Percentiles rank a stretch among this genome's conserved stretches.
These are phyloP conservation scores for Botrytis medusae DNA, from an alignment of 2,329 filamentous ascomycete genomes.

Conservation along the genomic window DNA sequence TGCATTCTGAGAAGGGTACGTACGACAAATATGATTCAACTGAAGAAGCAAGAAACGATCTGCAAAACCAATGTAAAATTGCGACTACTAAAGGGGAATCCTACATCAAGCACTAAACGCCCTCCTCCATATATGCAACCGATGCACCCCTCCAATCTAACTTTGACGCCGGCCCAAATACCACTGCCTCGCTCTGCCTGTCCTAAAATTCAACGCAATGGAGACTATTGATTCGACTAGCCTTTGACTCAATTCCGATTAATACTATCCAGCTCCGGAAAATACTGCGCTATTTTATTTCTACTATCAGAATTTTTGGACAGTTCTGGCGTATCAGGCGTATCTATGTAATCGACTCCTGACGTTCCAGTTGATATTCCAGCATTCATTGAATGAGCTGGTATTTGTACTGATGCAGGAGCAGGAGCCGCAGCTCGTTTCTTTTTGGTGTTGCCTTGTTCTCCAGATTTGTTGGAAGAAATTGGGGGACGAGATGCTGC, in stretches of 20 bases:
- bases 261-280: conserved; percentile 33
- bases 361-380: background rate
- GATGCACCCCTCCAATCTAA: conserved; percentile 9
- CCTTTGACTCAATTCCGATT: background rate
- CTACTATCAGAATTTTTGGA: conserved; percentile 26
- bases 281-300: conserved; percentile 34
- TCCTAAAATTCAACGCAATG: background rate
- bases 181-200: background rate
- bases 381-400: background rate
- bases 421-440: conserved; percentile 28
- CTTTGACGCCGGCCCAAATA: conserved; percentile 5
- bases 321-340: conserved; percentile 28
- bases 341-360: conserved; percentile 9
- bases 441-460: conserved; percentile 38
- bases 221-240: background rate
- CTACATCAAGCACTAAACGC: conserved; percentile 5
- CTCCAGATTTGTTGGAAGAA: conserved; percentile 25
- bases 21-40: background rate
- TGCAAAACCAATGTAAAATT: background rate
- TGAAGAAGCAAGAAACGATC: background rate
- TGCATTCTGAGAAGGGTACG: background rate
- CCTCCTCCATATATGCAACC: conserved; percentile 2
- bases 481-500: conserved; percentile 21
- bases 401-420: background rate
- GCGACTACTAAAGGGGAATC: conserved; percentile 12